These are phyloP conservation scores for Cornus controversa DNA, from an alignment of 148 eudicot genomes.

Conservation along the genomic window DNA sequence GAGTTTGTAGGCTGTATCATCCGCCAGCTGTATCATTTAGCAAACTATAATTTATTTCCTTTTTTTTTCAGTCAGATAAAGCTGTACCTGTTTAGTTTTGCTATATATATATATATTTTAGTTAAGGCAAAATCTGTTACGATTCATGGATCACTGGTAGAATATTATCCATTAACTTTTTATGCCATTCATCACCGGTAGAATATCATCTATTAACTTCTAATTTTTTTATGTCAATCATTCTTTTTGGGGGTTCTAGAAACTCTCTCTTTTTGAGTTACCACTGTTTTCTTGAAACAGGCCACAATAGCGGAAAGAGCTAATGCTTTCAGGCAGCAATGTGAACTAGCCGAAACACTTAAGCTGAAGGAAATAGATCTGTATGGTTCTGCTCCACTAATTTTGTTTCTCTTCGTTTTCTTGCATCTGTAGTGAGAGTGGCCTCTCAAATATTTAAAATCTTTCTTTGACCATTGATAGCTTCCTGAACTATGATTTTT, in stretches of 20 bases:
- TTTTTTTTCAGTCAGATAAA: not conserved
- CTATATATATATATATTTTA: no score
- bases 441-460: not conserved
- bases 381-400: conserved; percentile 39
- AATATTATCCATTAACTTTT: conserved; percentile 1
- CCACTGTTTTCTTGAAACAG: conserved; percentile 41
- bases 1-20: conserved; percentile 14
- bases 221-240: not conserved
- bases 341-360: conserved; percentile 82
- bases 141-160: not conserved
- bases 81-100: not conserved
- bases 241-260: not conserved
- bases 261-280: conserved; percentile 3
- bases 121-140: not conserved
- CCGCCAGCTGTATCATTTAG: not conserved
- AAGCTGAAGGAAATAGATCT: conserved; percentile 92
- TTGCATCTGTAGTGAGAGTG: not conserved
- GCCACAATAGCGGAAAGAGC: conserved; percentile 92
- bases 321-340: conserved; percentile 84
- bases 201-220: no score
- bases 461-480: not conserved
- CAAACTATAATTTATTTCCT: not conserved
- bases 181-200: no score
- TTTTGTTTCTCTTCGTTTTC: conserved; percentile 5
- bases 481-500: not conserved